These are phyloP conservation scores for Aspergillus coremiiformis DNA, from an alignment of 495 filamentous ascomycete species.

Conservation along the genomic window DNA sequence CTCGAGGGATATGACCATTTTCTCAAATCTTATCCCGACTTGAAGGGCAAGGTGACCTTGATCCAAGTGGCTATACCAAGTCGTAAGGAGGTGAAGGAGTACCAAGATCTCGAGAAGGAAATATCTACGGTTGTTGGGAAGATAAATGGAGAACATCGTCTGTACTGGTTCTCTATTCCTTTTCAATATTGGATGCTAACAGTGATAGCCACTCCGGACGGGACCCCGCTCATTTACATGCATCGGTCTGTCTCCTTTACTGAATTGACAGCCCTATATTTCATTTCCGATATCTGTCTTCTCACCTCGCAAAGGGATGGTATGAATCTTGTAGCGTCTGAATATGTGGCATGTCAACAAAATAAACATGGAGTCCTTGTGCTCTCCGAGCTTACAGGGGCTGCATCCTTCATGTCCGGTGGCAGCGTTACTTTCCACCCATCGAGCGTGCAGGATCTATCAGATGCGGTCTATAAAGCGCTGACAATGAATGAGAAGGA, in stretches of 20 bases:
- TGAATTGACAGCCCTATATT: constrained; percentile 88
- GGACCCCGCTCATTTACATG: constrained; percentile 90
- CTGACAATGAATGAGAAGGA: constrained; percentile 78
- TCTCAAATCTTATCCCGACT: constrained; percentile 83
- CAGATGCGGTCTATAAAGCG: constrained; percentile 75
- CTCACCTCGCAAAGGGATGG: constrained; percentile 89
- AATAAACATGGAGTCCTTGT: constrained; percentile 82
- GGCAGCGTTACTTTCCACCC: constrained; percentile 86
- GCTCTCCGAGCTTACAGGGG: constrained; percentile 86
- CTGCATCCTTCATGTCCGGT: constrained; percentile 70
- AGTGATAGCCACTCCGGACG: constrained; percentile 66
- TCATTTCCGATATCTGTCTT: constrained; percentile 81
- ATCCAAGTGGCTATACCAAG: constrained; percentile 92
- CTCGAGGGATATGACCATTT: constrained; percentile 86
- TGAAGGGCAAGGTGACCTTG: constrained; percentile 83
- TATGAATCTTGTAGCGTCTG: constrained; percentile 95
- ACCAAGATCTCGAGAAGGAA: constrained; percentile 85
- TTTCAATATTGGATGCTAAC: neutral
- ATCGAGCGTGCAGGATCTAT: constrained; percentile 82
- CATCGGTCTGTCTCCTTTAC: constrained; percentile 82
- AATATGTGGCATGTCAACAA: constrained; percentile 87
- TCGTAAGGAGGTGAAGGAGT: constrained; percentile 90
- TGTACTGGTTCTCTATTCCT: neutral
- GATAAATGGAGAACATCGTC: constrained; percentile 67
- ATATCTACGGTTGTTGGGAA: constrained; percentile 84